A percentile compares a stretch with the other conserved stretches of the same genome.
phyloP scores from a whole-genome alignment of 352 stramenopile genomes.

The Peronospora belbahrii region DNA sequence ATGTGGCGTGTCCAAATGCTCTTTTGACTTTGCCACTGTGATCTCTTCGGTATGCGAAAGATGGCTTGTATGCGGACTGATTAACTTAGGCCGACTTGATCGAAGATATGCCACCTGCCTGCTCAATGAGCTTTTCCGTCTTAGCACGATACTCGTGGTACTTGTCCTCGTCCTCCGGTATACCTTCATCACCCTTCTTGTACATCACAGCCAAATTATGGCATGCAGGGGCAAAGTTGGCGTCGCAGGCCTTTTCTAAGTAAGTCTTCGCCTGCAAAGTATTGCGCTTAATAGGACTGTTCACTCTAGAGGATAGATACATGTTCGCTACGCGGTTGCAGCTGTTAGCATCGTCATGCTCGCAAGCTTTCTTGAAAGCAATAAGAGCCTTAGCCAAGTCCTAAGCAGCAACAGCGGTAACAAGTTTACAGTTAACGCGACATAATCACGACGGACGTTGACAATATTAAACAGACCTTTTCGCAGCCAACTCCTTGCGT shows the following conservation, averaged over 20 bases:
- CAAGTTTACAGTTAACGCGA: slow-evolving; percentile 3
- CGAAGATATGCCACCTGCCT: slow-evolving; percentile 50
- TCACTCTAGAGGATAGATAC: slow-evolving; percentile 40
- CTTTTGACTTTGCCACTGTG: neutral
- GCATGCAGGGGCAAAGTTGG: slow-evolving; percentile 81
- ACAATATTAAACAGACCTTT: slow-evolving; percentile 35
- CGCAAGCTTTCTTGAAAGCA: slow-evolving; percentile 70
- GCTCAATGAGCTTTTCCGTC: slow-evolving; percentile 66
- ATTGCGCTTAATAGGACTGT: slow-evolving; percentile 42
- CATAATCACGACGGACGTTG: neutral
- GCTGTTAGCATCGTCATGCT: slow-evolving; percentile 65
- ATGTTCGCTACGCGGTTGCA: slow-evolving; percentile 77
- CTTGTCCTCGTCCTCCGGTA: slow-evolving; percentile 51
- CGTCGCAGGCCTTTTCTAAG: slow-evolving; percentile 66
- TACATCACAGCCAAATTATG: slow-evolving; percentile 87
- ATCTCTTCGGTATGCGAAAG: neutral
- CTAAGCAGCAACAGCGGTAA: slow-evolving; percentile 16
- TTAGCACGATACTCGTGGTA: slow-evolving; percentile 73
- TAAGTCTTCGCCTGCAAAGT: slow-evolving; percentile 53
- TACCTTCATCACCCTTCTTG: slow-evolving; percentile 77
- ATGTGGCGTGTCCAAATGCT: neutral
- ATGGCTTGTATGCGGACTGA: neutral
- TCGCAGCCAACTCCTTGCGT: slow-evolving; percentile 58
- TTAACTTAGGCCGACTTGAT: slow-evolving; percentile 32
- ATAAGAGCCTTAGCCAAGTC: slow-evolving; percentile 53